Conservation (phyloP, 2,329 filamentous ascomycete species). For the Stagonosporopsis vannaccii region DNA sequence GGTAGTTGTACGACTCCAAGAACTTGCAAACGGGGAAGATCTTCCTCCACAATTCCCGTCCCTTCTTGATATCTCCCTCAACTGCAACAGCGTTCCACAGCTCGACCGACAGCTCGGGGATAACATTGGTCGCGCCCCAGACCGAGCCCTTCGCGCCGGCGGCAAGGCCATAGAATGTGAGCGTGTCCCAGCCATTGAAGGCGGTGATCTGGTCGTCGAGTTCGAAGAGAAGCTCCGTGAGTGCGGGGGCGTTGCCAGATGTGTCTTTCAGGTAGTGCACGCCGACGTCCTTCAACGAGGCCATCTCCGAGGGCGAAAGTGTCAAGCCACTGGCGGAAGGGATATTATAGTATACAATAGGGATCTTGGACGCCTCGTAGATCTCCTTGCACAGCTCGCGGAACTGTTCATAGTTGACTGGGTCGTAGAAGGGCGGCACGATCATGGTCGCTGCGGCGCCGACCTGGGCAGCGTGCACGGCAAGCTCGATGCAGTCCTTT, state of each 20-base stretch:
- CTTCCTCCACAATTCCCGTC: constrained; percentile 58
- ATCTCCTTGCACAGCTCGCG: constrained; percentile 53
- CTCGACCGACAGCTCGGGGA: constrained; percentile 58
- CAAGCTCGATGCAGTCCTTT: constrained; percentile 51
- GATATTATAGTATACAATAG: constrained; percentile 62
- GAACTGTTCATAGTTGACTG: constrained; percentile 52
- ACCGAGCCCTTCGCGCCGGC: constrained; percentile 60
- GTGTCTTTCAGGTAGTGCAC: constrained; percentile 62
- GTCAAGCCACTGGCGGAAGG: constrained; percentile 56
- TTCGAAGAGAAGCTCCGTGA: constrained; percentile 59
- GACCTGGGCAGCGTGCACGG: constrained; percentile 48
- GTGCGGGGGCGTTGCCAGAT: constrained; percentile 59
- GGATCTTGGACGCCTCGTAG: constrained; percentile 50
- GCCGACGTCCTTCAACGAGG: constrained; percentile 54
- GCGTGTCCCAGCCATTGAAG: constrained; percentile 63
- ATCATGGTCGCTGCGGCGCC: constrained; percentile 58
- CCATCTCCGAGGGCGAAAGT: constrained; percentile 54
- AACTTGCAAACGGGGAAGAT: constrained; percentile 61
- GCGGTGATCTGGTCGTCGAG: constrained; percentile 53
- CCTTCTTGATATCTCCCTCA: constrained; percentile 52
- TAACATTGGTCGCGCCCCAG: constrained; percentile 61
- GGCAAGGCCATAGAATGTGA: constrained; percentile 61
- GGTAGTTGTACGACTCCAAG: constrained; percentile 58
- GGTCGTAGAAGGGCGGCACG: constrained; percentile 60
- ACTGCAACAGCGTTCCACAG: constrained; percentile 59